Evolutionary conservation across 208 protist species (phyloP).

Genomic region (Crithidia expoeki): DNA sequence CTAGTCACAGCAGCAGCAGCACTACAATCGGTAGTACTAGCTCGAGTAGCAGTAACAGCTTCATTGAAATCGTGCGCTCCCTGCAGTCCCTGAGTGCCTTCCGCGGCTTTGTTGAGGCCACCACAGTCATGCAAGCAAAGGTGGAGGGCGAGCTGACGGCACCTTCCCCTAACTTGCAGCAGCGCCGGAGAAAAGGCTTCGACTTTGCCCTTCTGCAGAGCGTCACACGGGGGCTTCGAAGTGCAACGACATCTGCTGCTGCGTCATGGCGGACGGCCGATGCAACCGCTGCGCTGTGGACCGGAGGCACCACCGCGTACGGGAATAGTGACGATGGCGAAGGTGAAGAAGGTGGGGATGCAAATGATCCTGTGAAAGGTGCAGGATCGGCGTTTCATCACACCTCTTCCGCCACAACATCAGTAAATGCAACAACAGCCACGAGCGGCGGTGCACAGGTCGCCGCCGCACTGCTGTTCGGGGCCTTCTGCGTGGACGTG

Average conservation of each 20-base stretch:
- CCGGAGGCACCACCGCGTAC: neutral
- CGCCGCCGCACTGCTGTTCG: slow-evolving; percentile 24
- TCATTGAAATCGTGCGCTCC: slow-evolving; percentile 21
- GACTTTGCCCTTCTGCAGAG: slow-evolving; percentile 55
- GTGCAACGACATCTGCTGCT: slow-evolving; percentile 9
- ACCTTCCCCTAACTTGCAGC: slow-evolving; percentile 47
- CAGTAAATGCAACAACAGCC: too few species aligned
- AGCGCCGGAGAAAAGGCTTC: slow-evolving; percentile 38
- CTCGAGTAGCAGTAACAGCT: slow-evolving; percentile 16
- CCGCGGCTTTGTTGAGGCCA: slow-evolving; percentile 49
- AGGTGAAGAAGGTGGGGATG: neutral
- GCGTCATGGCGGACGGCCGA: slow-evolving; percentile 19
- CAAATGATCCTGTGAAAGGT: too few species aligned
- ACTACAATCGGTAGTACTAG: neutral
- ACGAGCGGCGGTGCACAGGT: slow-evolving; percentile 31
- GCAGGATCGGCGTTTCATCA: too few species aligned
- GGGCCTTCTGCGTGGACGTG: slow-evolving; percentile 41
- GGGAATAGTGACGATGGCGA: neutral
- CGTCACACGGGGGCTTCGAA: slow-evolving; percentile 28
- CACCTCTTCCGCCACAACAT: too few species aligned
- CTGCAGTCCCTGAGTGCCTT: slow-evolving; percentile 32
- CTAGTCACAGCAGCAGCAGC: slow-evolving; percentile 7
- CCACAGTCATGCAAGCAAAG: slow-evolving; percentile 35
- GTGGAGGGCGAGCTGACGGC: slow-evolving; percentile 32
- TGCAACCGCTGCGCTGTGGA: slow-evolving; percentile 19